Conservation (phyloP, 768 basidiomycete species). For the Leccinellum albellum region DNA sequence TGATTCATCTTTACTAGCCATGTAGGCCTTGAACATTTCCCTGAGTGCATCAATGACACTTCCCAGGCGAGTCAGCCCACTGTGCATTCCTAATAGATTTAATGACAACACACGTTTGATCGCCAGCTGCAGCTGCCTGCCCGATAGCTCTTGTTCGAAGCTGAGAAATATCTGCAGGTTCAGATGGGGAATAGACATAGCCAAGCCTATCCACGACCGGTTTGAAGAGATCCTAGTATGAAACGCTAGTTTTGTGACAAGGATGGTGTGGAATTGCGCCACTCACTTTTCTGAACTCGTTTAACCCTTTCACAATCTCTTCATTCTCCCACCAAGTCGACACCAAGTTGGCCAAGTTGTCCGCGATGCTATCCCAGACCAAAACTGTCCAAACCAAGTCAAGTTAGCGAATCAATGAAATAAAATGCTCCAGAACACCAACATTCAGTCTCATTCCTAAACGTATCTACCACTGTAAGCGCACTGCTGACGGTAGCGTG, state of each 20-base stretch:
- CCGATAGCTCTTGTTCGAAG: constrained; percentile 73
- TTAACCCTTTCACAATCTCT: constrained; percentile 47
- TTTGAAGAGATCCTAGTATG: constrained; percentile 57
- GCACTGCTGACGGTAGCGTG: constrained; percentile 72
- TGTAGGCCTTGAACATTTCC: constrained; percentile 65
- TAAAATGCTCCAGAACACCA: constrained; percentile 25
- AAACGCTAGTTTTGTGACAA: not conserved
- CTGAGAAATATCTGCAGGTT: constrained; percentile 63
- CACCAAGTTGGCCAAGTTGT: constrained; percentile 50
- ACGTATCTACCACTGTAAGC: constrained; percentile 64
- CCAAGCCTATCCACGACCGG: constrained; percentile 80
- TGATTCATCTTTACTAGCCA: constrained; percentile 70
- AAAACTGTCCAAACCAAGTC: constrained; percentile 47
- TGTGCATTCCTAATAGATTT: not conserved
- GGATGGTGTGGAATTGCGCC: not conserved
- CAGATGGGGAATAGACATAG: constrained; percentile 64
- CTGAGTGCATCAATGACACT: constrained; percentile 76
- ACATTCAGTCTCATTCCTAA: constrained; percentile 79
- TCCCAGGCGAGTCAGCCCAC: constrained; percentile 2
- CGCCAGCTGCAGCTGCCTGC: constrained; percentile 47
- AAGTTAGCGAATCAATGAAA: not conserved
- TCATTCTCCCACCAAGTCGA: constrained; percentile 84
- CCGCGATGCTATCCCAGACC: constrained; percentile 73
- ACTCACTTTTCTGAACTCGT: constrained; percentile 59
- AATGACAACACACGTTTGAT: constrained; percentile 31